Conservation (phyloP, 2,329 filamentous ascomycete species). For the Mariannaea sp. region DNA sequence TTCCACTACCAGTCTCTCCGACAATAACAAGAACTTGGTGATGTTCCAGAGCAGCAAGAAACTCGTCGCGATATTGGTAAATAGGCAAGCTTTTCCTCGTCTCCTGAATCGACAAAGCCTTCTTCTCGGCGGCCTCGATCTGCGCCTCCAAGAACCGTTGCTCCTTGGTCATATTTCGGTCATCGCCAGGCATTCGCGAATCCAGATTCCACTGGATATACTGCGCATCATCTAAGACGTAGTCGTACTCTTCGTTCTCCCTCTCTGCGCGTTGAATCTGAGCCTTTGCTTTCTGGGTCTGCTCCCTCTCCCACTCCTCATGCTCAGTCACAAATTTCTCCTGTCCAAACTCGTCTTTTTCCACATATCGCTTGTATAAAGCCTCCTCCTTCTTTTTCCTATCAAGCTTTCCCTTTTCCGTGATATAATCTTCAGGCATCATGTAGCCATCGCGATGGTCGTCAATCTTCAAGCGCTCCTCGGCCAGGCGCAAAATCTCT, state of each 20-base stretch:
- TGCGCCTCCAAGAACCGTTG: slow-evolving; percentile 79
- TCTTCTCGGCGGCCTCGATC: slow-evolving; percentile 86
- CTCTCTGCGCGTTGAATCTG: slow-evolving; percentile 78
- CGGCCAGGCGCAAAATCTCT: slow-evolving; percentile 78
- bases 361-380: slow-evolving; percentile 87
- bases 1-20: slow-evolving; percentile 92
- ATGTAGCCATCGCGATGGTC: slow-evolving; percentile 91
- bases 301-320: slow-evolving; percentile 94
- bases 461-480: slow-evolving; percentile 85
- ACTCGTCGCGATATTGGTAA: slow-evolving; percentile 82
- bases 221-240: slow-evolving; percentile 88
- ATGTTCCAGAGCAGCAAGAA: slow-evolving; percentile 83
- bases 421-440: slow-evolving; percentile 94
- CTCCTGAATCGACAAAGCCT: slow-evolving; percentile 86
- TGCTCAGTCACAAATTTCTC: slow-evolving; percentile 92
- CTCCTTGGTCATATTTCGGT: slow-evolving; percentile 74
- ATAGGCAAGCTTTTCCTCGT: slow-evolving; percentile 90
- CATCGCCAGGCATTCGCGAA: slow-evolving; percentile 71
- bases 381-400: slow-evolving; percentile 86
- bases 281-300: slow-evolving; percentile 83
- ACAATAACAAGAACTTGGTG: slow-evolving; percentile 91
- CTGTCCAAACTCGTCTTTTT: slow-evolving; percentile 83
- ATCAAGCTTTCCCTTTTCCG: slow-evolving; percentile 88
- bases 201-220: slow-evolving; percentile 85
- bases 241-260: slow-evolving; percentile 85